phyloP scores from a whole-genome alignment of 2,329 filamentous ascomycete species.

The Ramularia collo-cygni region DNA sequence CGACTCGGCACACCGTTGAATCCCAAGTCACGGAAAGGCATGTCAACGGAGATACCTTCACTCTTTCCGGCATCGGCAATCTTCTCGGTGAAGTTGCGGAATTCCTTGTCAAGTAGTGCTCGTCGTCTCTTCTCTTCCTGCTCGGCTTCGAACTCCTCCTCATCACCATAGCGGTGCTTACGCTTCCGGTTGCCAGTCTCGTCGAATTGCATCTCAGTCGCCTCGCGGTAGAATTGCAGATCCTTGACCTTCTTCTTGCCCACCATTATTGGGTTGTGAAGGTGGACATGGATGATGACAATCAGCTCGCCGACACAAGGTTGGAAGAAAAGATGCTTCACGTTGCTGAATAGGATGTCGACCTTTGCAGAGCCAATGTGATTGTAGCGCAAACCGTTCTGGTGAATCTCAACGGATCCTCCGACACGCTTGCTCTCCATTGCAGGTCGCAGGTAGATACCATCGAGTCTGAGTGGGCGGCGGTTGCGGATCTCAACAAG shows the following conservation, averaged over 20 bases:
- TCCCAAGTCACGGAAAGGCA: slow-evolving; percentile 91
- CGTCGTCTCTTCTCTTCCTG: slow-evolving; percentile 90
- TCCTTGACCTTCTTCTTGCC: slow-evolving; percentile 99
- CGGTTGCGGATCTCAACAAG: slow-evolving; percentile 90
- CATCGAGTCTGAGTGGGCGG: slow-evolving; percentile 80
- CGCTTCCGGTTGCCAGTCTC: slow-evolving; percentile 97
- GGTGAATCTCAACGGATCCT: slow-evolving; percentile 93
- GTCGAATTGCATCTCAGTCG: slow-evolving; percentile 97
- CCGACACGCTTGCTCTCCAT: slow-evolving; percentile 96
- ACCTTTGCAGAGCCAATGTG: slow-evolving; percentile 79
- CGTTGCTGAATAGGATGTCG: slow-evolving; percentile 94
- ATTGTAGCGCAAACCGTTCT: slow-evolving; percentile 92
- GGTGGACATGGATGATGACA: slow-evolving; percentile 94
- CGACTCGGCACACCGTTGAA: slow-evolving; percentile 96
- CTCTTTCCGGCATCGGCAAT: slow-evolving; percentile 91
- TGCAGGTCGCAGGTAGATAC: slow-evolving; percentile 90
- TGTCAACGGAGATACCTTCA: slow-evolving; percentile 86
- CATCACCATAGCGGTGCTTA: slow-evolving; percentile 94
- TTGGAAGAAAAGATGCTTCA: slow-evolving; percentile 98
- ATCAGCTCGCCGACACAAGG: slow-evolving; percentile 94
- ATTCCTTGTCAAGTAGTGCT: slow-evolving; percentile 88
- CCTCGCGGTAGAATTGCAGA: slow-evolving; percentile 95
- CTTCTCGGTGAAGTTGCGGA: slow-evolving; percentile 95
- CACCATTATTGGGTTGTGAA: slow-evolving; percentile 96
- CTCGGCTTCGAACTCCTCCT: slow-evolving; percentile 97